Percentiles rank a stretch among this genome's conserved stretches.
Evolutionary conservation across 108 stramenopile genomes (phyloP).

Genomic region (Nitzschia sp.): DNA sequence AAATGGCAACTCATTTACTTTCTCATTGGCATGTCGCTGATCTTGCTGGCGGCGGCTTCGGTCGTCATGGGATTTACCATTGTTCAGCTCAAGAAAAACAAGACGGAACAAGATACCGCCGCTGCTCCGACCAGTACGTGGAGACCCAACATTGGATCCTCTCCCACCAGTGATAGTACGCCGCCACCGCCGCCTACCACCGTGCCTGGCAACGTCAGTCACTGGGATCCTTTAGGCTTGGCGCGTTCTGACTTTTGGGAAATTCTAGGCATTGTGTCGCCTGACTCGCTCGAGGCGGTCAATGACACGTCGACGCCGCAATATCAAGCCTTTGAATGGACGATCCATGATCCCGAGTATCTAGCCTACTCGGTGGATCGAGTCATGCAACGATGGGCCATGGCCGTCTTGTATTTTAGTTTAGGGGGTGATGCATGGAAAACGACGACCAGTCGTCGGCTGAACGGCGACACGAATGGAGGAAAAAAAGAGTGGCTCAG

Average conservation of each 20-base stretch:
- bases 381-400: slow-evolving; percentile 46
- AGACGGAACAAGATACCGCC: not conserved
- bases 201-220: not conserved
- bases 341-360: slow-evolving; percentile 22
- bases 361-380: slow-evolving; percentile 5
- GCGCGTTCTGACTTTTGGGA: not conserved
- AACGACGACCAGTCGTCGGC: slow-evolving; percentile 12
- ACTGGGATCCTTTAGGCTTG: not conserved
- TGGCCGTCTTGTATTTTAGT: slow-evolving; percentile 55
- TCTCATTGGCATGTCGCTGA: not conserved
- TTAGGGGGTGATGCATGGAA: slow-evolving; percentile 53
- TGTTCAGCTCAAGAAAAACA: not conserved
- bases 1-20: not conserved
- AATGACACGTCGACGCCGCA: slow-evolving; percentile 18
- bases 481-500: not conserved
- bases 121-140: too few species aligned
- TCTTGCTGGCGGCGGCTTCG: not conserved
- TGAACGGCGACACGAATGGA: too few species aligned
- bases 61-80: not conserved
- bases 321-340: slow-evolving; percentile 27
- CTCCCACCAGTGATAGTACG: not conserved
- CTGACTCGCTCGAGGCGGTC: not conserved
- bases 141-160: too few species aligned
- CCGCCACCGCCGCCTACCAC: slow-evolving; percentile 5
- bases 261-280: not conserved